Evolutionary conservation across 148 eudicot species (phyloP).

Genomic region (Selenicereus undatus): DNA sequence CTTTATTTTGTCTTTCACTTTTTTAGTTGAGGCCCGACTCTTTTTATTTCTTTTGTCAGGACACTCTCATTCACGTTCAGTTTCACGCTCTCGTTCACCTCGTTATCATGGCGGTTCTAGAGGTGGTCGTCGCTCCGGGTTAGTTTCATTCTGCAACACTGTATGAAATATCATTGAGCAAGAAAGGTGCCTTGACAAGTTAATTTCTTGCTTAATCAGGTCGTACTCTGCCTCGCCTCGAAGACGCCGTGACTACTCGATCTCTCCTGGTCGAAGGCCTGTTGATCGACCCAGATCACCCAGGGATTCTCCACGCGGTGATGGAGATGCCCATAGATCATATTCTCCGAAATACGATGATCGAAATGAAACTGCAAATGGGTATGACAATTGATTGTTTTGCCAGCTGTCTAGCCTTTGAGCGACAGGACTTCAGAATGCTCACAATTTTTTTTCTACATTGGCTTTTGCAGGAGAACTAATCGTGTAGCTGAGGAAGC

Average conservation of each 20-base stretch:
- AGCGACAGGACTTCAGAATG: background rate
- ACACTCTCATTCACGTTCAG: constrained; percentile 58
- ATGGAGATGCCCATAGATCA: constrained; percentile 37
- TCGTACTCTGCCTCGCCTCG: constrained; percentile 57
- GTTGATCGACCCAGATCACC: constrained; percentile 46
- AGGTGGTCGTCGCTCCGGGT: constrained; percentile 56
- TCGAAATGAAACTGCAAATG: constrained; percentile 34
- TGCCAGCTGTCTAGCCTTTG: background rate
- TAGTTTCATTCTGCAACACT: background rate
- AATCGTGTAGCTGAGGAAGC: constrained; percentile 37
- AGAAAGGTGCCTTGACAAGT: background rate
- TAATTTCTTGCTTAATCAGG: constrained; percentile 26
- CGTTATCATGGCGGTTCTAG: constrained; percentile 45
- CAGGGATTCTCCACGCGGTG: constrained; percentile 32
- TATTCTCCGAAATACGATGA: constrained; percentile 43
- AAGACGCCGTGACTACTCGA: constrained; percentile 43
- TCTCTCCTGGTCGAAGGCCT: constrained; percentile 54
- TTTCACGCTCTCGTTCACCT: constrained; percentile 56
- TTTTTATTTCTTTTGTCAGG: constrained; percentile 27
- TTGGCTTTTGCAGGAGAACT: constrained; percentile 34
- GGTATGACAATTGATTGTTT: constrained; percentile 28
- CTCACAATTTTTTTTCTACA: background rate
- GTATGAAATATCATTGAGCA: background rate
- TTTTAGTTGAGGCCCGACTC: background rate
- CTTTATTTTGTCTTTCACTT: background rate